Evolutionary conservation across 169 alveolate genomes (phyloP), one percentile per base, ranked within the genome.

Genomic region (Cryptosporidium xiaoi): DNA sequence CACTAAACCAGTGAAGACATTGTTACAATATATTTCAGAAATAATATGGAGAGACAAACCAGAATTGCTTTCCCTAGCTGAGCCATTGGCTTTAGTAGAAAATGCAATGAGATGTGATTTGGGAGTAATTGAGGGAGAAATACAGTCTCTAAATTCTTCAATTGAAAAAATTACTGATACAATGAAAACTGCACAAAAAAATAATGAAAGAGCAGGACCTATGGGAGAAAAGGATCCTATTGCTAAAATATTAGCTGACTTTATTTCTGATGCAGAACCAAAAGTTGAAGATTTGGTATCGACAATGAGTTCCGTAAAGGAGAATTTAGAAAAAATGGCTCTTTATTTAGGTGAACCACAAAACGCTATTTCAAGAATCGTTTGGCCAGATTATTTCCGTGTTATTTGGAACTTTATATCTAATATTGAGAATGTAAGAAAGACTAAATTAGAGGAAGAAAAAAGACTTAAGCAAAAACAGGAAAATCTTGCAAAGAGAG

Each of bases 1-100:
- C 15, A 94, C 97, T 24, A 95, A 94, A 51, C 97, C 97, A 16
- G 90, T 93, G n/a, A 91, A 92, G 89, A 95, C 97, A 15, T 82
- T 94, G 64, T 64, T 95, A 51, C 97, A 94, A 58, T 95, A 95
- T 90, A 93, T 95, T 18, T 85, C 94, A 65, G 96, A 93, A 67
- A 65, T 90, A 4, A 67, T 90, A 16, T 90, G 93, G 93, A 77
- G 90, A 50, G 91, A 90, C 40, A 83, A 90, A 4, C 93, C 93
- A 4, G 87, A 51, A 16, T 56, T 82, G 50, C 82, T 90, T 71
- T 33, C 77, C 18, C 40, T 90, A 33, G 87, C 71, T 33, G 90
- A 71, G 7, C 90, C 90, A 2, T 46, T 90, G 16, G 82, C 82
- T 29, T 24, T 85, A 36, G 66, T 84, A 27, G 93, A 90, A 44